Evolutionary conservation across 1,139 yeast genomes (phyloP).

Genomic region (Saccharomycopsis hybrid): DNA sequence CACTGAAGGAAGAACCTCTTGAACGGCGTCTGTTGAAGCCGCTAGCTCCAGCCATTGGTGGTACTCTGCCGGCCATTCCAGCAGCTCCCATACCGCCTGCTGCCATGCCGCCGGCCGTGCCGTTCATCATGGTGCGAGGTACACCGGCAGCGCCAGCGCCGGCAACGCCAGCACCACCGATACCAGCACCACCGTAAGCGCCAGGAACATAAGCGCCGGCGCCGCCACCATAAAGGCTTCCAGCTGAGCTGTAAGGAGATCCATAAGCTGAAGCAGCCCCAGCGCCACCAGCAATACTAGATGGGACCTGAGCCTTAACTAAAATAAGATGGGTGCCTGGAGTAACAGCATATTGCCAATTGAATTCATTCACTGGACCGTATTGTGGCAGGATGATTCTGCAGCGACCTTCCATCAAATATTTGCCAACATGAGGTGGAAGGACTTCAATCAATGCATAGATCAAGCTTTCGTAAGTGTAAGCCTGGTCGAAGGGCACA

Average conservation of each 20-base stretch:
- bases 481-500: background rate
- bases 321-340: slow-evolving; percentile 2
- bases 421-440: slow-evolving; percentile 1
- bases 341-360: slow-evolving; percentile 1
- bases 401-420: background rate
- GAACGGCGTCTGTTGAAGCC: too few species aligned
- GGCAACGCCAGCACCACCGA: background rate
- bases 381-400: background rate
- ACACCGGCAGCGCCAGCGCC: slow-evolving; percentile 19
- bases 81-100: background rate
- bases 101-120: slow-evolving; percentile 1
- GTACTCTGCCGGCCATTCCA: too few species aligned
- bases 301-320: background rate
- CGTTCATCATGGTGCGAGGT: slow-evolving; percentile 21
- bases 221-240: too few species aligned
- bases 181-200: slow-evolving; percentile 13
- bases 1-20: too few species aligned
- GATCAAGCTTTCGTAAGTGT: slow-evolving; percentile 1
- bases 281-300: background rate
- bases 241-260: too few species aligned
- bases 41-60: too few species aligned
- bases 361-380: slow-evolving; percentile 3
- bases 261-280: too few species aligned
- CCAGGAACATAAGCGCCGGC: slow-evolving; percentile 5
- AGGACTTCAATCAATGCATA: background rate